Evolutionary conservation across 1,139 yeast genomes (phyloP).

Genomic region (Zygotorulaspora mrakii): DNA sequence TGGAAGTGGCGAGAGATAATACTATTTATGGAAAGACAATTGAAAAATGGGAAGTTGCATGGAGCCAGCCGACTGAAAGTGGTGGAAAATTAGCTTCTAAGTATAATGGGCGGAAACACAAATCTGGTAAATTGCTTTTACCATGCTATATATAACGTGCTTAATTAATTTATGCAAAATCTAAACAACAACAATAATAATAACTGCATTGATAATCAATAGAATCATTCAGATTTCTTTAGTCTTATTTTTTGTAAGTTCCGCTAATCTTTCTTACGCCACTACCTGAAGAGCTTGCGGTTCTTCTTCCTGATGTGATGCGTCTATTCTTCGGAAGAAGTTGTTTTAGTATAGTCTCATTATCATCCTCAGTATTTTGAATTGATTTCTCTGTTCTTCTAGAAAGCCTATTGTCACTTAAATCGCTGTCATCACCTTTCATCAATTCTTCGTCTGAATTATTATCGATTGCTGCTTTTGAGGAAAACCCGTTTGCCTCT

Average conservation of each 20-base stretch:
- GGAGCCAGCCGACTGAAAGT: constrained; percentile 38
- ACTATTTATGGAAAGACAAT: constrained; percentile 22
- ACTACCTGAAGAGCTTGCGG: constrained; percentile 35
- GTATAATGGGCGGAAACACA: constrained; percentile 33
- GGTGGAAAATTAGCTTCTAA: constrained; percentile 35
- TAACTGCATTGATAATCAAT: neutral
- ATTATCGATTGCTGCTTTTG: constrained; percentile 17
- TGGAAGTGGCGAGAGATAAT: constrained; percentile 31
- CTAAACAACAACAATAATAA: neutral
- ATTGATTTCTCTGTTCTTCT: constrained; percentile 9
- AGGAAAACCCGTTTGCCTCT: constrained; percentile 2
- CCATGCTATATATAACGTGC: constrained; percentile 32
- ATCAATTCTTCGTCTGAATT: constrained; percentile 28
- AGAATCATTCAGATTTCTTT: neutral
- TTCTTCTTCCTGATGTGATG: constrained; percentile 32
- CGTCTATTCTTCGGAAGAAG: constrained; percentile 34
- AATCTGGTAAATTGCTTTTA: constrained; percentile 32
- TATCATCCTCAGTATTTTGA: constrained; percentile 13
- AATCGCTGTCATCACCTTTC: constrained; percentile 16
- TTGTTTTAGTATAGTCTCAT: constrained; percentile 26
- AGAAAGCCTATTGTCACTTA: constrained; percentile 8
- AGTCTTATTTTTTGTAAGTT: constrained; percentile 26
- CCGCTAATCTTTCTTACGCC: constrained; percentile 34
- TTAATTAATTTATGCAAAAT: neutral
- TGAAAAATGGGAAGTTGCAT: constrained; percentile 30